A percentile compares a stretch with the other conserved stretches of the same genome.
Evolutionary conservation across 129 eudicot species (phyloP).

Genomic region (Lonicera japonica): DNA sequence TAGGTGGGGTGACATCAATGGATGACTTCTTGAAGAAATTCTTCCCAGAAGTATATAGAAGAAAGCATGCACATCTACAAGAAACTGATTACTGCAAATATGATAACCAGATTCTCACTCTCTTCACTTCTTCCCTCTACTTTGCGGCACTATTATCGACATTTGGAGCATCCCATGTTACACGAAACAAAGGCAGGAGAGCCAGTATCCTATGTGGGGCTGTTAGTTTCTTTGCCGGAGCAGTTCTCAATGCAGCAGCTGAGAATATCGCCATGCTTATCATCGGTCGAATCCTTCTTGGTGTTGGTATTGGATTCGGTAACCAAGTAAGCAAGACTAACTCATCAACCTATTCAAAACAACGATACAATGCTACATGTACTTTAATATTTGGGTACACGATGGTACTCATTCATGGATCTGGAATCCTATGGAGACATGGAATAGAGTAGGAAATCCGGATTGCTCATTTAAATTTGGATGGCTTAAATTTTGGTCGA

Average conservation of each 20-base stretch:
- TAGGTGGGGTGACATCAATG: slow-evolving; percentile 99
- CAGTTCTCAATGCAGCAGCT: slow-evolving; percentile 58
- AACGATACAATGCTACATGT: background rate
- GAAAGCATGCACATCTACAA: slow-evolving; percentile 59
- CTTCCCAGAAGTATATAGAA: slow-evolving; percentile 62
- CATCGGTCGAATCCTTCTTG: slow-evolving; percentile 62
- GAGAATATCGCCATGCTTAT: slow-evolving; percentile 66
- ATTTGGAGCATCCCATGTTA: slow-evolving; percentile 65
- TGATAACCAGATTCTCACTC: slow-evolving; percentile 72
- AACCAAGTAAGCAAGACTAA: slow-evolving; percentile 65
- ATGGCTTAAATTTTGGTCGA: too few species aligned
- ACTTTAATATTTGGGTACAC: too few species aligned
- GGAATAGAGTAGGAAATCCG: too few species aligned
- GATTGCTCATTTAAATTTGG: too few species aligned
- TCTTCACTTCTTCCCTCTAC: slow-evolving; percentile 82
- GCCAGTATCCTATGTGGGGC: slow-evolving; percentile 72
- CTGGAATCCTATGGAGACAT: too few species aligned
- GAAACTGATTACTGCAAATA: slow-evolving; percentile 95
- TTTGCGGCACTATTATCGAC: slow-evolving; percentile 73
- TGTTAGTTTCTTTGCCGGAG: slow-evolving; percentile 69
- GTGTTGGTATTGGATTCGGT: slow-evolving; percentile 80
- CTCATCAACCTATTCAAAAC: background rate
- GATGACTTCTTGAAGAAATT: slow-evolving; percentile 70
- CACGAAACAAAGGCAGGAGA: slow-evolving; percentile 64
- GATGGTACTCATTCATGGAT: too few species aligned